Evolutionary conservation across 148 eudicot genomes (phyloP), one percentile per base, ranked within the genome.

Genomic region (Nyssa sinensis): DNA sequence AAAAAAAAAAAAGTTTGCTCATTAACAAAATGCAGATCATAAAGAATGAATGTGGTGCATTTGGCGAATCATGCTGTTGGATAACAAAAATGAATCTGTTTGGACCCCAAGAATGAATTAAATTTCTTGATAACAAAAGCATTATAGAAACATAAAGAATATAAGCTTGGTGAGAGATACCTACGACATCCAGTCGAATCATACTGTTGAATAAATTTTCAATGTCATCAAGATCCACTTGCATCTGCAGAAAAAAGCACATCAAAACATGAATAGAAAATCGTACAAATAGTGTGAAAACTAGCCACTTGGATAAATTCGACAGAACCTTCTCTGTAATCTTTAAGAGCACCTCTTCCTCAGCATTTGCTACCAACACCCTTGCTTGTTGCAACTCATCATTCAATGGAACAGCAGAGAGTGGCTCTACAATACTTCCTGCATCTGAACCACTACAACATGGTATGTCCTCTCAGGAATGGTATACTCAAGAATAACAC

Each of bases 321-420:
- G 37, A 47, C 37, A 62, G 63, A 81, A 95, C 98, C 98, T 92
- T 92, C 70, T 84, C 83, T 79, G 97, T 82, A 84, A 95, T 85
- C 77, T 88, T 85, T 33, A 86, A 81, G 74, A 95, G 93, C 82
- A 95, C 91, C 77, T 90, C 97, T 35, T 83, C 81, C 83, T 95
- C 98, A 29, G 98, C 97, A 78, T 89, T 87, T 16, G 87, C 83
- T 31, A 89, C 91, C 47, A 84, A 83, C 62, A 84, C 85, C 76
- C 83, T 92, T 69, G 98, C 98, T 85, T 84, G 89, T 72, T 87
- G 86, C 85, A 95, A 82, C 59, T 90, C 96, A 82, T 95, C 98
- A 86, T 95, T 95, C 49, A 95, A 68, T 44, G 93, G 94, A 74
- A 95, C 90, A 74, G 97, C 97, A 80, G 96, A 86, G 32, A 95